These are phyloP conservation scores for Rosa lucieae DNA, from an alignment of 306 rosid genomes.

Conservation along the genomic window DNA sequence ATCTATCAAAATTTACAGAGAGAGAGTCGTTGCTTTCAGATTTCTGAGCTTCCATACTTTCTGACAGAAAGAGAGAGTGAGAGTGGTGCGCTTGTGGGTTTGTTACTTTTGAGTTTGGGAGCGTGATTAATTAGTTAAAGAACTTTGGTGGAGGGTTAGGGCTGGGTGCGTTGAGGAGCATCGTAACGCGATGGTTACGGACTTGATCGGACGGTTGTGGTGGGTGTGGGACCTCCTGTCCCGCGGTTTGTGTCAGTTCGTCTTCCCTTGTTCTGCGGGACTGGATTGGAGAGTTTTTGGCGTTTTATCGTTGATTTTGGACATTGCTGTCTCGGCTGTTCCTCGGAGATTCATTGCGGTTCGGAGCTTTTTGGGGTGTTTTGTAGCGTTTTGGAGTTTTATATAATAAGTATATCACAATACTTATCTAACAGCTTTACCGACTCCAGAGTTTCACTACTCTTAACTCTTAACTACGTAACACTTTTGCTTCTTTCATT, in stretches of 20 bases:
- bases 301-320: slow-evolving; percentile 22
- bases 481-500: no score
- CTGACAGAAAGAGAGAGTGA: neutral
- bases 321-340: neutral
- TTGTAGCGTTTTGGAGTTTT: no score
- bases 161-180: neutral
- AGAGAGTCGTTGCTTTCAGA: slow-evolving; percentile 19
- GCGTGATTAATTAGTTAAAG: neutral
- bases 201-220: slow-evolving; percentile 6
- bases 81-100: neutral
- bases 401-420: no score
- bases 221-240: slow-evolving; percentile 18
- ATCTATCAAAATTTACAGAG: neutral
- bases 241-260: neutral
- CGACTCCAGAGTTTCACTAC: no score
- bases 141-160: neutral
- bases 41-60: slow-evolving; percentile 25
- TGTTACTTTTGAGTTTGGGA: neutral
- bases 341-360: neutral
- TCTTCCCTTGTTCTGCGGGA: neutral
- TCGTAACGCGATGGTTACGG: slow-evolving; percentile 10
- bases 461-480: no score
- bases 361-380: neutral
- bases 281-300: neutral
- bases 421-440: no score